Base-by-base conservation (phyloP, 345 rosid genomes). In the Rhizophora apiculata region DNA sequence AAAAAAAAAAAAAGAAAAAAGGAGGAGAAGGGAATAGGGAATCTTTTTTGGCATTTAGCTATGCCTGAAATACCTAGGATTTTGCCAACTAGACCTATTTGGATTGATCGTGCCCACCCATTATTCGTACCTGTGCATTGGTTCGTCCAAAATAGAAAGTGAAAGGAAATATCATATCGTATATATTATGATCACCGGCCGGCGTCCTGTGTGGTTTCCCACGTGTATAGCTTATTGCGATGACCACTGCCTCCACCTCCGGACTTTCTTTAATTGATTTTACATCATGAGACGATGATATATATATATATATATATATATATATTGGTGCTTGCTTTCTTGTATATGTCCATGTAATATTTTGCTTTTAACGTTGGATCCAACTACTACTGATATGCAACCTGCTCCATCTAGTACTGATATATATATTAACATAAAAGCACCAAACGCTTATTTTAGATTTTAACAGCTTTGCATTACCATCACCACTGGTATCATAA, bases 31-130 rank as follows among this genome's bases (percentile, higher is more conserved):
- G 22, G 8, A 37, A 18, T 22, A 11, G 26, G 21, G 61, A 16
- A 8, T 34, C 29, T 43, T 43, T 37, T 58, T 74, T 74, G 76
- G 68, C 61, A 27, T 13, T 34, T 79, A 46, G 74, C 68, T 74
- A 71, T 30, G 79, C 55, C 69, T 39, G 20, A 22, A 22, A 19
- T 48, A 3, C 55, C 62, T 52, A 61, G 69, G 61, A 69, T 62
- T 62, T 34, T 39, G 67, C 21, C 5, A 30, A 34, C 13, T 37
- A 37, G 43, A 13, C 43, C 9, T 37, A 37, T 6, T 43, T 27
- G 26, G 8, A 29, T 34, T 46, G 32, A 15, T 21, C n/a, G 30
- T 68, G 29, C 58, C 60, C 49, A 46, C 61, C 43, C 58, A 21
- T 49, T 21, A 30, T 51, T 43, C 49, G 18, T 43, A 15, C 49